These are phyloP conservation scores for Penicillium sp. DNA, from an alignment of 2,329 filamentous ascomycete species.

Conservation along the genomic window DNA sequence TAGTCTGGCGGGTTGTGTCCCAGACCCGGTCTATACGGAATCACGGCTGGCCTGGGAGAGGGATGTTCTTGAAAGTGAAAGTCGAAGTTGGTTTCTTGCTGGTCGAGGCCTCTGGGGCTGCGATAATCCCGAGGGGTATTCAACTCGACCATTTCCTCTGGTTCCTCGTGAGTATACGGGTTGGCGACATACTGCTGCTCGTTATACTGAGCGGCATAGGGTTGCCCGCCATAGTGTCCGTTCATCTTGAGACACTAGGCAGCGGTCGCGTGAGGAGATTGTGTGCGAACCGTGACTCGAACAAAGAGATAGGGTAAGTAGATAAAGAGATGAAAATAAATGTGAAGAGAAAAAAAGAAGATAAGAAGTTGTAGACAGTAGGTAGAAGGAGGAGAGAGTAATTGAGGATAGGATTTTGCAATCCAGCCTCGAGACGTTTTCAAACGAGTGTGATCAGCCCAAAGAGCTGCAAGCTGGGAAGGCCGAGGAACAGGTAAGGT, in stretches of 20 bases:
- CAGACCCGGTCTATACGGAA: conserved; percentile 33
- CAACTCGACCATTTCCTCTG: conserved; percentile 39
- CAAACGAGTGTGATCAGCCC: conserved; percentile 27
- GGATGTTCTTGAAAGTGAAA: conserved; percentile 23
- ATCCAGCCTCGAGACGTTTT: not conserved
- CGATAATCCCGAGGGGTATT: conserved; percentile 26
- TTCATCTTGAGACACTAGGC: conserved; percentile 10
- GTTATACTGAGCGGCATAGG: conserved; percentile 16
- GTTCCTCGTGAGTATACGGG: conserved; percentile 23
- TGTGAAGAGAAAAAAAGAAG: not conserved
- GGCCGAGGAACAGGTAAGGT: conserved; percentile 4
- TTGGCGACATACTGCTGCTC: conserved; percentile 8
- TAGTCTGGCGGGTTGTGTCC: conserved; percentile 33
- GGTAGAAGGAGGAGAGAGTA: conserved; percentile 6
- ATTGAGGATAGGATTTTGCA: not conserved
- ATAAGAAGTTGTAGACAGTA: not conserved
- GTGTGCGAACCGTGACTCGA: conserved; percentile 15
- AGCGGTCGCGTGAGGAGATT: not conserved
- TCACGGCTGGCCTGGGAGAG: conserved; percentile 27
- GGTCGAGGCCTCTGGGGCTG: conserved; percentile 9
- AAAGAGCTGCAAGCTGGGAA: conserved; percentile 13
- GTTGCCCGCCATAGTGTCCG: conserved; percentile 23
- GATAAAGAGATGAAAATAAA: not conserved
- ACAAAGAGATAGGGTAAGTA: conserved; percentile 10
- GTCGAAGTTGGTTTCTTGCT: conserved; percentile 26